Evolutionary conservation across 352 stramenopile species (phyloP), one percentile per base, ranked within the genome.

Genomic region (Phytophthora ramorum): DNA sequence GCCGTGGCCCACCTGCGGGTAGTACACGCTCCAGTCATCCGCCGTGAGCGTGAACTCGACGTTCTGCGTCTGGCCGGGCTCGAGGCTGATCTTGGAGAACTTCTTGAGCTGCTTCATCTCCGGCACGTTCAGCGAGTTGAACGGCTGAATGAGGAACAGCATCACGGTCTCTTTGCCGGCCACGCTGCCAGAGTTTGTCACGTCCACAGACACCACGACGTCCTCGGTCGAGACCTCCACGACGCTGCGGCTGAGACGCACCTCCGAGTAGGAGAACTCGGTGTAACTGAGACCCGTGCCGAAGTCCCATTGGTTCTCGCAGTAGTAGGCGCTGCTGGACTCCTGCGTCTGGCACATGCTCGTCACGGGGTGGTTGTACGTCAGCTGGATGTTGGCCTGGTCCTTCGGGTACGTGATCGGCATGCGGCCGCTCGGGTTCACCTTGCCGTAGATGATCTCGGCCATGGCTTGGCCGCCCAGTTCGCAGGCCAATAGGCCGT

Each of bases 401-500:
- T 86, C 61, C 63, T 82, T 83, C 20, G 82, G 83, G 70, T 91
- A 97, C 22, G 83, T 95, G 62, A 96, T 87, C 14, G 87, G 83
- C 20, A 96, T 91, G 66, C 38, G 84, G 30, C 43, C 59, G 20
- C 59, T 67, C 32, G 59, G 59, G 59, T 67, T 67, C 43, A 67
- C 60, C 43, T 73, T 59, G 55, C 68, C 59, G 51, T 72, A 62
- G 47, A 75, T 49, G 52, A 72, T 71, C 34, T 66, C 68, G n/a
- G 62, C 44, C 55, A 65, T 64, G 34, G 63, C 67, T 28, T 65
- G 35, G 38, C 68, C 67, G 4, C 55, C 49, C 32, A 64, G 55
- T 16, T 76, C 48, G 10, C 53, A 66, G 1, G 69, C 56, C 54
- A 73, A 28, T 16, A 69, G 44, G 17, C 61, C 63, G 34, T 69